Conservation (phyloP, 192 early-diverging fungal genomes). For the Podila epicladia region DNA sequence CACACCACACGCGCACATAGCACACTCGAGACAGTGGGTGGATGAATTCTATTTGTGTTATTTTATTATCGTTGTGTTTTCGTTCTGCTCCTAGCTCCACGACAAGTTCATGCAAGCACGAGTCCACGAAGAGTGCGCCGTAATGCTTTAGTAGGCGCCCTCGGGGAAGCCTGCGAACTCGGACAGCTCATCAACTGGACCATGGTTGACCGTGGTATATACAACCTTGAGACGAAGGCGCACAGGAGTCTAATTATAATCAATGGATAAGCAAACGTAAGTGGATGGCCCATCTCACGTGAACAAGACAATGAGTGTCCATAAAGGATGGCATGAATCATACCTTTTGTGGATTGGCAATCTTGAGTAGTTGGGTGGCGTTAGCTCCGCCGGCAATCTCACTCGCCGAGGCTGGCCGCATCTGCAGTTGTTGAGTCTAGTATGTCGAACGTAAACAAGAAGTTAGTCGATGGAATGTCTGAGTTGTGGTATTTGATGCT, state of each 20-base stretch:
- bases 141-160: constrained; percentile 50
- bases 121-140: neutral
- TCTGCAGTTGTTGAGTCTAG: constrained; percentile 83
- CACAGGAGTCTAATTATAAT: constrained; percentile 57
- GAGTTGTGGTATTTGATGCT: neutral
- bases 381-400: constrained; percentile 64
- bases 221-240: constrained; percentile 64
- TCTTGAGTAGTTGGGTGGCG: constrained; percentile 83
- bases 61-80: too few species aligned
- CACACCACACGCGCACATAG: too few species aligned
- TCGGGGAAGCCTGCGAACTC: constrained; percentile 70
- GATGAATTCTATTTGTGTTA: too few species aligned
- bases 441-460: constrained; percentile 11
- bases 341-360: constrained; percentile 86
- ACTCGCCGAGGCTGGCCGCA: constrained; percentile 81
- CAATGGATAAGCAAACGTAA: neutral
- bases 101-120: too few species aligned
- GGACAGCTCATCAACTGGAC: constrained; percentile 61
- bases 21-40: too few species aligned
- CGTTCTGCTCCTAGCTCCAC: too few species aligned
- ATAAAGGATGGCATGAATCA: neutral
- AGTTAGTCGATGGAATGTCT: neutral
- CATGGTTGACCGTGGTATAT: constrained; percentile 57
- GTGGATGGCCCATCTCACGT: neutral
- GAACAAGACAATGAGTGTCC: neutral